Evolutionary conservation across 2,329 filamentous ascomycete genomes (phyloP).

Genomic region (Sordariomycetes sp.): DNA sequence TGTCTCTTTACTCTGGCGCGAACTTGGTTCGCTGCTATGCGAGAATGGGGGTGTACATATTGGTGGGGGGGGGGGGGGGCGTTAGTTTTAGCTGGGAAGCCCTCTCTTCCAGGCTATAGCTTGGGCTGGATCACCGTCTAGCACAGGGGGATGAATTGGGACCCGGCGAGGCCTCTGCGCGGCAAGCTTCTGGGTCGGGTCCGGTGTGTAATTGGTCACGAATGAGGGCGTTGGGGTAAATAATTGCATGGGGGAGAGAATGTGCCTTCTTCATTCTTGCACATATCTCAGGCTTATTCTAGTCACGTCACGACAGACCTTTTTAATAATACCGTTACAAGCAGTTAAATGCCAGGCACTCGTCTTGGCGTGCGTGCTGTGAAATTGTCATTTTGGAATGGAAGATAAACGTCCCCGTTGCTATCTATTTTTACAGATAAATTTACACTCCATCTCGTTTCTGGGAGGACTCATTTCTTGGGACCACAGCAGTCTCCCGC

Average conservation of each 20-base stretch:
- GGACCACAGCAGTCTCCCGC: conserved; percentile 42
- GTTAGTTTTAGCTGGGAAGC: background rate
- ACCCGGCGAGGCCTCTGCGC: background rate
- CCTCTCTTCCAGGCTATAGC: background rate
- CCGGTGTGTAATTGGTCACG: background rate
- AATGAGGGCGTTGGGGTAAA: background rate
- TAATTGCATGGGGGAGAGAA: conserved; percentile 1
- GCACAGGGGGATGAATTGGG: background rate
- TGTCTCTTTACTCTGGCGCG: background rate
- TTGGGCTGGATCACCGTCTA: background rate
- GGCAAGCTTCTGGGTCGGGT: background rate
- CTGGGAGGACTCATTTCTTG: conserved; percentile 18
- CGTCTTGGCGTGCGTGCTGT: background rate
- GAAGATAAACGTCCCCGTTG: too few species aligned
- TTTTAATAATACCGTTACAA: background rate
- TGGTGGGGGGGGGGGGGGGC: background rate
- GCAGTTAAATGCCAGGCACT: background rate
- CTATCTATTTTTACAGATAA: background rate
- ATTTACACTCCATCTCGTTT: background rate
- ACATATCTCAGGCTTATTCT: conserved; percentile 2
- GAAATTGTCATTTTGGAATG: background rate
- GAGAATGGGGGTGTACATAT: background rate
- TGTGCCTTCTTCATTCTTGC: background rate
- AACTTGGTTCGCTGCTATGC: background rate
- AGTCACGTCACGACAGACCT: conserved; percentile 2